These are phyloP conservation scores for Monosporascus sp. DNA, from an alignment of 2,329 filamentous ascomycete genomes.

Conservation along the genomic window DNA sequence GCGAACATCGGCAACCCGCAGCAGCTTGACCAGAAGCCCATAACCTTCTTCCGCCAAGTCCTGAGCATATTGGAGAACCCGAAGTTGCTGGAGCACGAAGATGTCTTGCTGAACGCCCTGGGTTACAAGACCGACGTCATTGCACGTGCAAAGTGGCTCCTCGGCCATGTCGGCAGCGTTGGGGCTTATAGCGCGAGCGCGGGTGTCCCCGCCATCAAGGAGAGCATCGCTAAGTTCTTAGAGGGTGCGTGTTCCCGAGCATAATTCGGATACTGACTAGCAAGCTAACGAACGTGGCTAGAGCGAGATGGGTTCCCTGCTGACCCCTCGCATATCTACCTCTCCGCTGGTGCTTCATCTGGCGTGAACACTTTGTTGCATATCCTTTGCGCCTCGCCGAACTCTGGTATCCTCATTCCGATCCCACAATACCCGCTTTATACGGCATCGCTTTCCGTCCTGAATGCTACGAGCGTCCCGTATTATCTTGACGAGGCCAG, in stretches of 20 bases:
- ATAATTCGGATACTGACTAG: neutral
- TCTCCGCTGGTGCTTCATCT: constrained; percentile 85
- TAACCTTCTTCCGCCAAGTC: constrained; percentile 98
- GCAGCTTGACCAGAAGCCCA: constrained; percentile 97
- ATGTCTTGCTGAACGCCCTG: constrained; percentile 67
- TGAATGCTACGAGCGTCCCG: constrained; percentile 82
- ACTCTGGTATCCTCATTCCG: constrained; percentile 82
- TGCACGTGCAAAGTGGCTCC: constrained; percentile 72
- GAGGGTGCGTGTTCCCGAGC: constrained; percentile 54
- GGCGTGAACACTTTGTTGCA: constrained; percentile 92
- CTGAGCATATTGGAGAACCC: constrained; percentile 91
- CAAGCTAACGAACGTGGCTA: constrained; percentile 28
- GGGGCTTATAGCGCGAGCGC: constrained; percentile 95
- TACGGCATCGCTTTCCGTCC: constrained; percentile 81
- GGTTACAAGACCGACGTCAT: constrained; percentile 90
- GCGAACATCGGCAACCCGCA: constrained; percentile 99
- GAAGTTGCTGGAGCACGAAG: constrained; percentile 71
- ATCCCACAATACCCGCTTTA: constrained; percentile 98
- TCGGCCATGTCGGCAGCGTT: constrained; percentile 82
- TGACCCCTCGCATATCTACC: constrained; percentile 76
- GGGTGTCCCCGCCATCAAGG: constrained; percentile 78
- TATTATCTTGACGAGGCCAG: constrained; percentile 88
- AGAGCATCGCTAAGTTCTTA: constrained; percentile 89
- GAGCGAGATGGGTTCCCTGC: constrained; percentile 84
- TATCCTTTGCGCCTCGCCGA: constrained; percentile 72